Base-by-base conservation (phyloP, 768 basidiomycete species). In the Russula emetica region DNA sequence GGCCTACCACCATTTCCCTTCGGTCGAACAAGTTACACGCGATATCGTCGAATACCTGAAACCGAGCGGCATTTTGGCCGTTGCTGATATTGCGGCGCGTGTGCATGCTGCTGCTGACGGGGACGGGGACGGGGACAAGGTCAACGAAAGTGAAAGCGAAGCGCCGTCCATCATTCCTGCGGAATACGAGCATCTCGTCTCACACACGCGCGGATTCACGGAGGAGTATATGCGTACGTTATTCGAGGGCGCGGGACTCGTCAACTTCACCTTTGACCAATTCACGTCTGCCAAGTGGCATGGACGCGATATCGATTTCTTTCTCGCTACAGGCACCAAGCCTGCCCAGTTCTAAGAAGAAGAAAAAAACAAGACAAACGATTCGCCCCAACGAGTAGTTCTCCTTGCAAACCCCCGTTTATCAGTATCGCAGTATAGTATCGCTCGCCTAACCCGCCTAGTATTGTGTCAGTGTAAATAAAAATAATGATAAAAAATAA, bases 1-100 rank as follows among this genome's bases (percentile, higher is more conserved):
- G 30, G 77, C 87, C 1, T 88, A 86, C 69, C 87, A 88, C 66
- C 87, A 88, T 70, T 78, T 88, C 59, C 58, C 73, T 6, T 79
- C 79, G 30, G 78, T 84, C 67, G 73, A 76, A 9, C 72, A 74
- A 13, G 80, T 80, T 32, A 90, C 88, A 8, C 74, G 74, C 18
- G 73, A 74, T 2, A 78, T 91, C n/a, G 77, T 74, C 2, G 74
- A 73, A 47, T 83, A 84, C 70, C 76, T 92, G 67, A 87, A 83
- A 63, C 84, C 85, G 0, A 80, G 82, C 1, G 89, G 86, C 0
- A 72, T 74, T 32, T 75, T 91, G 0, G 74, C 90, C 49, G 81
- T 90, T 18, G 73, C 78, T 5, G 89, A 90, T 65, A 70, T 78
- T 5, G 53, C 45, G 5, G 38, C 38, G 16, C 38, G 38, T 40